Evolutionary conservation across 1,284 basidiomycete species (phyloP).

Genomic region (Phellinidium pouzarii): DNA sequence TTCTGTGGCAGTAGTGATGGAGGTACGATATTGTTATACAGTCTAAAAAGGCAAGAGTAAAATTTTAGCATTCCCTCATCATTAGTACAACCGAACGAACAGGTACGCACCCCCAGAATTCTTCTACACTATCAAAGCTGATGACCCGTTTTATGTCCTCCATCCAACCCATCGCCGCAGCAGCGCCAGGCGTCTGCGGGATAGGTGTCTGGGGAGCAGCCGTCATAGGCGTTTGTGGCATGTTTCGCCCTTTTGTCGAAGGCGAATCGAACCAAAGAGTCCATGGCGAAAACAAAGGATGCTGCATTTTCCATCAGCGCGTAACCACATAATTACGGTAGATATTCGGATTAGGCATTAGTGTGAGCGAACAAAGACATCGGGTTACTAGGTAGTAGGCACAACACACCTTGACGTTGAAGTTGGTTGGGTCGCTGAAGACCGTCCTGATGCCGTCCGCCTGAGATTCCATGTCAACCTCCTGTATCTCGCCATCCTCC

Average conservation of each 20-base stretch:
- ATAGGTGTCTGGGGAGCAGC: slow-evolving; percentile 72
- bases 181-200: slow-evolving; percentile 57
- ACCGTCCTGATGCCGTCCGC: slow-evolving; percentile 84
- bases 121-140: slow-evolving; percentile 90
- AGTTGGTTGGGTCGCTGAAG: slow-evolving; percentile 82
- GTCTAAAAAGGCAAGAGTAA: slow-evolving; percentile 34
- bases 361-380: slow-evolving; percentile 15
- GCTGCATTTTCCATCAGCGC: slow-evolving; percentile 38
- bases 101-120: slow-evolving; percentile 85
- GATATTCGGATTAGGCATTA: no score
- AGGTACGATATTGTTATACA: slow-evolving; percentile 97
- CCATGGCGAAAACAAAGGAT: slow-evolving; percentile 91
- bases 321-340: slow-evolving; percentile 2
- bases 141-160: slow-evolving; percentile 95
- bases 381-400: background rate
- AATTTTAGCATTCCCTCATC: background rate
- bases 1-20: slow-evolving; percentile 92
- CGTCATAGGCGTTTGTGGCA: slow-evolving; percentile 79
- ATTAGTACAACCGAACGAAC: background rate
- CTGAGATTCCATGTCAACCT: slow-evolving; percentile 73
- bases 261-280: slow-evolving; percentile 97
- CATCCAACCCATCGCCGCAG: slow-evolving; percentile 87
- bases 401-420: slow-evolving; percentile 79
- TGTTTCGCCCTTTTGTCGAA: slow-evolving; percentile 77
- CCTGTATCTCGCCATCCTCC: slow-evolving; percentile 73